phyloP scores from a whole-genome alignment of 176 grass and related monocot species.

The Zoysia japonica region DNA sequence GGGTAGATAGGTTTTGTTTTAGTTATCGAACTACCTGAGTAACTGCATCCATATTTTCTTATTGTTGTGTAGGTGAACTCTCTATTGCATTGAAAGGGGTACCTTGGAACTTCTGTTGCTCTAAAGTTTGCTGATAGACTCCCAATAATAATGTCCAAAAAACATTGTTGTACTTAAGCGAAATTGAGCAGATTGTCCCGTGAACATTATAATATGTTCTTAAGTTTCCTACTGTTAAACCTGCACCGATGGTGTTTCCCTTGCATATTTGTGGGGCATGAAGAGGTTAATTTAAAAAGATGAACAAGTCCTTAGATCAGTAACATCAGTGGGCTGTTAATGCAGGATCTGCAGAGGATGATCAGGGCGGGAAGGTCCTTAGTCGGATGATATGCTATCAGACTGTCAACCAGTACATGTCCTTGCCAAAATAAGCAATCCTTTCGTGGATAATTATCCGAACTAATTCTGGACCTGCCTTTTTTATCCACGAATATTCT shows the following conservation, averaged over 20 bases:
- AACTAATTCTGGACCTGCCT: too few species aligned
- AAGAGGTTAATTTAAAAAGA: neutral
- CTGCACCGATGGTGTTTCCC: neutral
- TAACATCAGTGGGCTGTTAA: neutral
- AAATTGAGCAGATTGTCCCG: constrained; percentile 8
- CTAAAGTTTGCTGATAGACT: constrained; percentile 35
- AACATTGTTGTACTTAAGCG: constrained; percentile 34
- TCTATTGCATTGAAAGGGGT: constrained; percentile 24
- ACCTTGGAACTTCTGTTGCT: constrained; percentile 13
- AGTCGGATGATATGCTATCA: neutral
- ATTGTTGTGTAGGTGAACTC: constrained; percentile 33
- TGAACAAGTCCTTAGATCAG: neutral
- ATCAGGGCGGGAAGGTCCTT: neutral
- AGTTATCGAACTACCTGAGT: neutral
- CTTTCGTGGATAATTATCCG: neutral
- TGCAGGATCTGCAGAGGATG: neutral
- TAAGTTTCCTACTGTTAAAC: neutral
- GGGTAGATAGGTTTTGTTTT: neutral
- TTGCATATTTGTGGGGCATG: neutral
- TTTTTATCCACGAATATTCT: too few species aligned
- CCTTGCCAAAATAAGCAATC: too few species aligned
- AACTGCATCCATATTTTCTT: constrained; percentile 7
- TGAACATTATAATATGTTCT: constrained; percentile 14
- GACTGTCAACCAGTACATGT: neutral
- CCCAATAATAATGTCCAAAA: constrained; percentile 49